Evolutionary conservation across 108 stramenopile species (phyloP), one percentile per base, ranked within the genome.

Genomic region (Nannochloropsis gaditana): DNA sequence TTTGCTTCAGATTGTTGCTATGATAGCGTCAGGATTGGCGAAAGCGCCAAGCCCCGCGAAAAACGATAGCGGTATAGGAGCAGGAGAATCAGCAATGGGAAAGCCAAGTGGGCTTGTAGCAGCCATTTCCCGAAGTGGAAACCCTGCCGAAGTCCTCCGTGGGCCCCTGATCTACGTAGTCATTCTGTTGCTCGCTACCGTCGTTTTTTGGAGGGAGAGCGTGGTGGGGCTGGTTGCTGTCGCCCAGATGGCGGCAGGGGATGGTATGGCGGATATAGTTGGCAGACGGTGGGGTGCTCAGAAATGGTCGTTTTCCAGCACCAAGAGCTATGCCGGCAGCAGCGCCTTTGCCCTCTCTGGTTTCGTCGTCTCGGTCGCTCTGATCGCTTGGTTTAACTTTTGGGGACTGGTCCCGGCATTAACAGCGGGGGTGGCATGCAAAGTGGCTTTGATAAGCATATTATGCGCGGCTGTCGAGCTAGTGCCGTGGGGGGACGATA

Each of bases 231-330:
- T 90, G 43, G 42, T 90, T 11, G 91, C 91, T 3, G 17, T 91
- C 6, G 9, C 43, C 11, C 91, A 91, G 88, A 81, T 91, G 90
- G 91, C 91, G 17, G 91, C 86, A 10, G 91, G 91, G n/a, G 91
- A 91, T 80, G 91, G 91, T 9, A 44, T 91, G 43, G 91, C 91
- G 43, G 91, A 91, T 59, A 83, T 91, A n/a, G 85, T 90, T 11
- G 91, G 91, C 17, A 81, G 91, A 4, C 82, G 87, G 17, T 85
- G 44, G 43, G 88, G 90, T 3, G 21, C 21, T 43, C 21, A 43
- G 43, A 90, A 91, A 81, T 90, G 90, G 91, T 21, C 81, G 11
- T 73, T 44, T 44, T 44, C 83, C 43, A 44, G 45, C 47, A 42
- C 43, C 21, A 90, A 91, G 47, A 84, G 82, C 82, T 15, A 84